Conservation (phyloP, 2,329 filamentous ascomycete genomes). For the Aspergillus proliferans region DNA sequence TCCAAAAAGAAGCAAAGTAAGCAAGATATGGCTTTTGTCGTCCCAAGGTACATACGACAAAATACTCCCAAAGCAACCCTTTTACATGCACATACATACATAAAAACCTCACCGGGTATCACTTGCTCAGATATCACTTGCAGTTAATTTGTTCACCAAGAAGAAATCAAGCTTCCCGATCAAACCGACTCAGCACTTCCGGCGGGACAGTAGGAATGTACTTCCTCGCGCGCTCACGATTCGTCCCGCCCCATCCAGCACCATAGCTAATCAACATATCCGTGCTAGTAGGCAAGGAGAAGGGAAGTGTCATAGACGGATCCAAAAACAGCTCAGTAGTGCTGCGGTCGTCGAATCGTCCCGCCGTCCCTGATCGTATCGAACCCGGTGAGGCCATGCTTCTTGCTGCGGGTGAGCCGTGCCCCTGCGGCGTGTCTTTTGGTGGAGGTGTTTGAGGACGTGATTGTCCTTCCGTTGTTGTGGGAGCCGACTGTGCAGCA, state of each 20-base stretch:
- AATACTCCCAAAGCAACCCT: too few species aligned
- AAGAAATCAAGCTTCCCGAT: conserved; percentile 40
- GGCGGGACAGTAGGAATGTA: conserved; percentile 94
- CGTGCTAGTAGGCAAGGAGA: conserved; percentile 88
- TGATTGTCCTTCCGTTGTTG: background rate
- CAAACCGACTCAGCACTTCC: conserved; percentile 85
- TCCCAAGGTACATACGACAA: too few species aligned
- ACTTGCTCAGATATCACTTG: background rate
- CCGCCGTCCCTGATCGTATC: conserved; percentile 9
- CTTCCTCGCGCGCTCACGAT: conserved; percentile 84
- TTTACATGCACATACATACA: background rate
- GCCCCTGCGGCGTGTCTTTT: conserved; percentile 1
- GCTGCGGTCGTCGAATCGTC: conserved; percentile 20
- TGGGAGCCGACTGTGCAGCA: conserved; percentile 6
- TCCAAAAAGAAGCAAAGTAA: background rate
- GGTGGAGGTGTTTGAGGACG: conserved; percentile 24
- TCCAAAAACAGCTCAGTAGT: conserved; percentile 61
- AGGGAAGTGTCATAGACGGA: conserved; percentile 86
- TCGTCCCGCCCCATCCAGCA: conserved; percentile 86
- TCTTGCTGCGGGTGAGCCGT: conserved; percentile 8
- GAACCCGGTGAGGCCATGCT: conserved; percentile 17
- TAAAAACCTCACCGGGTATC: background rate
- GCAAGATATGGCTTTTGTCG: too few species aligned
- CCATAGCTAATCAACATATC: conserved; percentile 97
- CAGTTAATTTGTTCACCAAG: too few species aligned